Conservation (phyloP, 371 early-diverging fungal species). For the Aphelidium insulamus region DNA sequence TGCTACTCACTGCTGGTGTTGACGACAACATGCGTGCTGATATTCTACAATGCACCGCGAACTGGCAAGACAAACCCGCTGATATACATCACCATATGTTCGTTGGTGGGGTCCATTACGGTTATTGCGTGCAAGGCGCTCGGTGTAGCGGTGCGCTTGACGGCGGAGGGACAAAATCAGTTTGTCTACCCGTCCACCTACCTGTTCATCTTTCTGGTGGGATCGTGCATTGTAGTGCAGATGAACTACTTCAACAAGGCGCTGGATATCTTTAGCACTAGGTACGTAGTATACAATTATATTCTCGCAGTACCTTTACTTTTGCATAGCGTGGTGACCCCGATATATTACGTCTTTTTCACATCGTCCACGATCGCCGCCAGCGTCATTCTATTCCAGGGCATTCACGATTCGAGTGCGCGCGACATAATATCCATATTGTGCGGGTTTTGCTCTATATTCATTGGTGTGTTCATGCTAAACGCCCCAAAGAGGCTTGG, state of each 20-base stretch:
- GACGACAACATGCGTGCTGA: slow-evolving; percentile 35
- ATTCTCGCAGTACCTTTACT: neutral
- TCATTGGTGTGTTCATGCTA: slow-evolving; percentile 66
- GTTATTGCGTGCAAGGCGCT: slow-evolving; percentile 79
- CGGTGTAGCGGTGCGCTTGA: slow-evolving; percentile 71
- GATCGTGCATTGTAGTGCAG: slow-evolving; percentile 59
- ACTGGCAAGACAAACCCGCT: slow-evolving; percentile 54
- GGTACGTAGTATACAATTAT: slow-evolving; percentile 15
- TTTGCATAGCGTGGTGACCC: slow-evolving; percentile 28
- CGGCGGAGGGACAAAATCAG: slow-evolving; percentile 76
- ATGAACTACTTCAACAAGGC: slow-evolving; percentile 94
- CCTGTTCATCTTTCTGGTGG: slow-evolving; percentile 55
- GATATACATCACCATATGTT: slow-evolving; percentile 74
- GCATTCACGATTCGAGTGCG: slow-evolving; percentile 44
- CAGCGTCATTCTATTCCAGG: slow-evolving; percentile 63
- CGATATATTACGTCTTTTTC: slow-evolving; percentile 80
- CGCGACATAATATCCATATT: slow-evolving; percentile 60
- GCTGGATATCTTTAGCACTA: slow-evolving; percentile 59
- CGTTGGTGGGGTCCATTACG: slow-evolving; percentile 63
- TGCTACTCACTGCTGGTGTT: slow-evolving; percentile 44
- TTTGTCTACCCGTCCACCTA: slow-evolving; percentile 64
- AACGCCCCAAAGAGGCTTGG: slow-evolving; percentile 17
- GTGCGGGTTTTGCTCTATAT: slow-evolving; percentile 70
- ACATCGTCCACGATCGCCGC: slow-evolving; percentile 77
- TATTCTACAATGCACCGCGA: slow-evolving; percentile 46